These are phyloP conservation scores for Gonapodya sp. DNA, from an alignment of 192 early-diverging fungal species.

Conservation along the genomic window DNA sequence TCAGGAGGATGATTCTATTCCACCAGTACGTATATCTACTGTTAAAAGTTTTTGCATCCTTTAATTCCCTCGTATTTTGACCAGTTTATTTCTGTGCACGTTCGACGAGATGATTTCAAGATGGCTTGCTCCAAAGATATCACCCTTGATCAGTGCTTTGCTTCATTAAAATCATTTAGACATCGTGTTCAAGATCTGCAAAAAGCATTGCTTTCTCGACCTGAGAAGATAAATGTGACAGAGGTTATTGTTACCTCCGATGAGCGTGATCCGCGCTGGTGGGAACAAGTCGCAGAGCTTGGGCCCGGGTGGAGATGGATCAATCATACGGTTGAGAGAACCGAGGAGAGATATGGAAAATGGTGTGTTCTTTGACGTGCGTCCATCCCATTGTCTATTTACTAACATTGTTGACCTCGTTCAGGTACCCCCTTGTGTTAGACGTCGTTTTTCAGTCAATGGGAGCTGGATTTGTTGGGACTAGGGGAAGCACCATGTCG, in stretches of 20 bases:
- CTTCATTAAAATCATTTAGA: not conserved
- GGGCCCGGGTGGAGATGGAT: not conserved
- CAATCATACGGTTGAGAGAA: not conserved
- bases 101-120: not conserved
- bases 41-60: not conserved
- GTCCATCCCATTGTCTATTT: not conserved
- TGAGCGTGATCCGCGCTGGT: not conserved
- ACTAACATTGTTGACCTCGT: no score
- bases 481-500: not conserved
- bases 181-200: not conserved
- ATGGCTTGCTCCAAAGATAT: not conserved
- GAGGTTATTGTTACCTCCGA: not conserved
- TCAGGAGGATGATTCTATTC: not conserved
- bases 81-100: not conserved
- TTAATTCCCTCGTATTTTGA: not conserved
- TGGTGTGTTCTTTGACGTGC: not conserved
- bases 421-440: not conserved
- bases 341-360: not conserved
- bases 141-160: constrained; percentile 1
- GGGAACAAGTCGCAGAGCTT: not conserved
- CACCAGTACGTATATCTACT: not conserved
- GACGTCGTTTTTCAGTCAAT: not conserved
- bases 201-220: not conserved
- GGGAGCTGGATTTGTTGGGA: not conserved
- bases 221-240: not conserved